phyloP scores from a whole-genome alignment of 2,329 filamentous ascomycete genomes.

The Sclerotiophoma versabilis region DNA sequence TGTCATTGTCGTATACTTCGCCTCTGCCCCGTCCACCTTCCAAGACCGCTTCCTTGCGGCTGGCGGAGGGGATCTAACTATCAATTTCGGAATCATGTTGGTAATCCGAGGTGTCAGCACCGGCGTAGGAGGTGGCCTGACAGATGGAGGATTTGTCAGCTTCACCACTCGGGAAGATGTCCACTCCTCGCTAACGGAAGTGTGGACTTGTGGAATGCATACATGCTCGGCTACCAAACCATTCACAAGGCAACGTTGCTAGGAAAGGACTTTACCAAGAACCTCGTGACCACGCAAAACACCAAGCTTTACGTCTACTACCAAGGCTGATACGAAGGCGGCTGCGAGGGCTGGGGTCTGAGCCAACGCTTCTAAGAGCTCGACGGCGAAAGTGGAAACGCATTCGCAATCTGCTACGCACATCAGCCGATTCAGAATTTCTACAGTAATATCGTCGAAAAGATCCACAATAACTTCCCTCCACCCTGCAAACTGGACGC shows the following conservation, averaged over 20 bases:
- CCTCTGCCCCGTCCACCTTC: slow-evolving; percentile 53
- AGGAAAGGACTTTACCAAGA: slow-evolving; percentile 54
- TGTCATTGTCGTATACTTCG: slow-evolving; percentile 45
- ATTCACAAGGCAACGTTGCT: slow-evolving; percentile 59
- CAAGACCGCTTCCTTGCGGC: slow-evolving; percentile 55
- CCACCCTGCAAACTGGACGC: slow-evolving; percentile 57
- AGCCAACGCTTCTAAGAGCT: slow-evolving; percentile 59
- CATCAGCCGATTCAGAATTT: slow-evolving; percentile 58
- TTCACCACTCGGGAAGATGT: slow-evolving; percentile 51
- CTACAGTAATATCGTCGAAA: slow-evolving; percentile 50
- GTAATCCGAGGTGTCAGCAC: slow-evolving; percentile 29
- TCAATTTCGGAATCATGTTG: slow-evolving; percentile 44
- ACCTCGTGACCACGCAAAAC: slow-evolving; percentile 43
- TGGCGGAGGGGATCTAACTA: slow-evolving; percentile 53
- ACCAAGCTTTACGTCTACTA: slow-evolving; percentile 56
- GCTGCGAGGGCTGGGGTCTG: slow-evolving; percentile 51
- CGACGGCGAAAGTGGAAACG: slow-evolving; percentile 55
- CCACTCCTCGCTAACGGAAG: slow-evolving; percentile 53
- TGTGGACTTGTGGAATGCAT: slow-evolving; percentile 57
- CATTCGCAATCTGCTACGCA: slow-evolving; percentile 56
- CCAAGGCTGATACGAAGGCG: slow-evolving; percentile 62
- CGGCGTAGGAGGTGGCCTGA: slow-evolving; percentile 45
- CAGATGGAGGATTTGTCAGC: slow-evolving; percentile 59
- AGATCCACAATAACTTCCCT: slow-evolving; percentile 52
- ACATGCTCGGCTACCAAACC: slow-evolving; percentile 61